Percentiles rank a stretch among this genome's conserved stretches.
These are phyloP conservation scores for Wallacemonas sp. DNA, from an alignment of 208 protist species.

Conservation along the genomic window DNA sequence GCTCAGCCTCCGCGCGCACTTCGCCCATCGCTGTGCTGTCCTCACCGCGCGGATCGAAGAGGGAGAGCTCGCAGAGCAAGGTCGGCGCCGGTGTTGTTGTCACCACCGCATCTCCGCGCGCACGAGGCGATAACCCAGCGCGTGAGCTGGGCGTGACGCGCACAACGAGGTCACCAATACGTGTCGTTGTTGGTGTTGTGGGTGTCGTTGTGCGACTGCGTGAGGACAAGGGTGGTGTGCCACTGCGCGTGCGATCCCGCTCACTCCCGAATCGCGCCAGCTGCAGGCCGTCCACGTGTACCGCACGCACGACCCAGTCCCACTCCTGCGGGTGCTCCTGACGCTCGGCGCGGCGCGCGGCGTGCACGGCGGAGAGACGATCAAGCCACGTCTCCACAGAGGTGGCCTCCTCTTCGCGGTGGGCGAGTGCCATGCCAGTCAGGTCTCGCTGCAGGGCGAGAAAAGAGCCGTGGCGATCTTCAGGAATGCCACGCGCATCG, in stretches of 20 bases:
- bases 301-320: conserved; percentile 11
- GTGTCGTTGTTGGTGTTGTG: neutral
- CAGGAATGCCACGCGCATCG: neutral
- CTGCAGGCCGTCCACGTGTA: neutral
- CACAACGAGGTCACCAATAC: conserved; percentile 4
- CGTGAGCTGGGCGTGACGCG: neutral
- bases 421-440: neutral
- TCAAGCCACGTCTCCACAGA: conserved; percentile 12
- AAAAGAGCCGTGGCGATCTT: neutral
- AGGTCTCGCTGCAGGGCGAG: neutral
- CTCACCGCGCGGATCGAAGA: too few relatives aligned
- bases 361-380: neutral
- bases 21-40: too few relatives aligned
- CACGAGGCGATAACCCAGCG: neutral
- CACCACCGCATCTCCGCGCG: neutral
- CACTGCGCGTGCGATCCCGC: too few relatives aligned
- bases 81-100: neutral
- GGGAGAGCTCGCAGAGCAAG: conserved; percentile 12
- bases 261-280: conserved; percentile 1
- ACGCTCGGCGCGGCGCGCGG: neutral
- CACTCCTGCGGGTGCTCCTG: neutral
- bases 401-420: neutral
- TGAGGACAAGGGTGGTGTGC: too few relatives aligned
- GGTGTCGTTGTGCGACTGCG: too few relatives aligned
- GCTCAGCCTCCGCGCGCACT: too few relatives aligned